These are phyloP conservation scores for Epicoccum nigrum DNA, from an alignment of 2,329 filamentous ascomycete genomes.

Conservation along the genomic window DNA sequence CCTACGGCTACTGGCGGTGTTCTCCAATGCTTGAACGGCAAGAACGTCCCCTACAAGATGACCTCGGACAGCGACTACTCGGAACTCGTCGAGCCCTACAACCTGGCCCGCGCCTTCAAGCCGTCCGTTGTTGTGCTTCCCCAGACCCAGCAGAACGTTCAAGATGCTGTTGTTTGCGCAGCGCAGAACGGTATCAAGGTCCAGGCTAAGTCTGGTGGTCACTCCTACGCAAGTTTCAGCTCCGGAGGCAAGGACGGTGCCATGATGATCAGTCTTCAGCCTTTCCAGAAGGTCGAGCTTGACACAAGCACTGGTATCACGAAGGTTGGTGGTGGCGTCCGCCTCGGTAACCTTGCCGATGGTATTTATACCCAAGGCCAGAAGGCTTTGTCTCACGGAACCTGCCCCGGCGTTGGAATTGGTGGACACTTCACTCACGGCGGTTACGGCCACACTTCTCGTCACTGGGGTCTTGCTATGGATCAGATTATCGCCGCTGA, in stretches of 20 bases:
- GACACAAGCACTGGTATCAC: slow-evolving; percentile 51
- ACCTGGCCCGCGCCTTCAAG: slow-evolving; percentile 45
- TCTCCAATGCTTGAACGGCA: slow-evolving; percentile 40
- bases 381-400: slow-evolving; percentile 58
- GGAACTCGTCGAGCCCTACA: slow-evolving; percentile 45
- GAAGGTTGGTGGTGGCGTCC: slow-evolving; percentile 56
- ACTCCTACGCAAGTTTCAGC: slow-evolving; percentile 64
- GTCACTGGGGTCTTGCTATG: slow-evolving; percentile 45
- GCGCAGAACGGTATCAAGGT: slow-evolving; percentile 58
- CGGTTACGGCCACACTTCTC: slow-evolving; percentile 45
- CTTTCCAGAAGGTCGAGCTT: slow-evolving; percentile 53
- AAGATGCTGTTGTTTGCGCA: slow-evolving; percentile 65
- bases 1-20: slow-evolving; percentile 21
- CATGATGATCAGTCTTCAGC: slow-evolving; percentile 56
- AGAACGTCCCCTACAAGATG: slow-evolving; percentile 43
- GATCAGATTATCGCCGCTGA: slow-evolving; percentile 44
- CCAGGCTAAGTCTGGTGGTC: slow-evolving; percentile 68
- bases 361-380: slow-evolving; percentile 43
- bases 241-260: slow-evolving; percentile 58
- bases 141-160: slow-evolving; percentile 59
- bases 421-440: slow-evolving; percentile 47
- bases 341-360: slow-evolving; percentile 51
- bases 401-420: slow-evolving; percentile 56
- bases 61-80: slow-evolving; percentile 31
- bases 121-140: slow-evolving; percentile 65